Percentiles rank a stretch among this genome's conserved stretches.
Conservation (phyloP, 176 grass and related monocot genomes). For the Oryza coarctata region DNA sequence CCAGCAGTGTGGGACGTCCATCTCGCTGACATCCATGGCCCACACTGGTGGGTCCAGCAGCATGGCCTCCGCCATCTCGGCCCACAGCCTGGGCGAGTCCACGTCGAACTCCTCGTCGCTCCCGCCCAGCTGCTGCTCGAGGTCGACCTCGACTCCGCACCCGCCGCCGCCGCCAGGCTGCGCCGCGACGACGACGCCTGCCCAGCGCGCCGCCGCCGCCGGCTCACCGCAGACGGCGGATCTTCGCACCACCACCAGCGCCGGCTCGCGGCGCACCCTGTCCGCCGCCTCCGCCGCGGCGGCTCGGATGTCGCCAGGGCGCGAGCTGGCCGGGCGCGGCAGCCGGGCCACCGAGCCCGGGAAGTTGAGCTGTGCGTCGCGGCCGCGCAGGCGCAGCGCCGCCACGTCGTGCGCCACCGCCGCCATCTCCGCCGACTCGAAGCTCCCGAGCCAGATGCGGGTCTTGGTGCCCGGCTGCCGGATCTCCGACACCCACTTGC, state of each 20-base stretch:
- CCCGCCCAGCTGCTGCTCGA: conserved; percentile 22
- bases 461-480: conserved; percentile 77
- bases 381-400: conserved; percentile 61
- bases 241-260: conserved; percentile 14
- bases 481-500: conserved; percentile 91
- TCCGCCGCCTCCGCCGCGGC: conserved; percentile 60
- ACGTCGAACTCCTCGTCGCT: conserved; percentile 57
- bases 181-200: no score
- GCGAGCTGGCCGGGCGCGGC: conserved; percentile 49
- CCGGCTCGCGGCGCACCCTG: conserved; percentile 43
- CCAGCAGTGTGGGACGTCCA: conserved; percentile 39
- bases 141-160: background rate
- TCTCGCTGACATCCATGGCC: conserved; percentile 35
- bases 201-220: no score
- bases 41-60: conserved; percentile 59
- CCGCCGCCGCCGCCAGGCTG: background rate
- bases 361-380: conserved; percentile 73
- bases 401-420: conserved; percentile 87
- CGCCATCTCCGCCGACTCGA: conserved; percentile 82
- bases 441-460: conserved; percentile 87
- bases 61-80: conserved; percentile 77
- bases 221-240: no score
- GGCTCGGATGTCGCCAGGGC: conserved; percentile 54
- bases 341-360: conserved; percentile 54
- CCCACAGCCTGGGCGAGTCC: conserved; percentile 67